Evolutionary conservation across 2,329 filamentous ascomycete genomes (phyloP).

Genomic region (Trichoderma sp.): DNA sequence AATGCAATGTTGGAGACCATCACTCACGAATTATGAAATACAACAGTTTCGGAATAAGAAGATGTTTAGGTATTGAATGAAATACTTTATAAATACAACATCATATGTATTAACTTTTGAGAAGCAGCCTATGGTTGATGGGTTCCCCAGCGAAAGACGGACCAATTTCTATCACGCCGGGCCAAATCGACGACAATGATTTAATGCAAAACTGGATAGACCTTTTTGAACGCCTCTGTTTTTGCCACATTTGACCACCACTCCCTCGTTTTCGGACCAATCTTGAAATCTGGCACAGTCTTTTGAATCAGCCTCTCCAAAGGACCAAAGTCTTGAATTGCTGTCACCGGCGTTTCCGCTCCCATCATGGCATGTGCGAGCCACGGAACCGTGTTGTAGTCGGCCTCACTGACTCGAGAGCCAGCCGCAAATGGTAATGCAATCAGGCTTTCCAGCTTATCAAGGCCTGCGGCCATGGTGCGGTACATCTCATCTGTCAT

Average conservation of each 20-base stretch:
- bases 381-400: slow-evolving; percentile 26
- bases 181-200: not conserved
- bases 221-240: slow-evolving; percentile 17
- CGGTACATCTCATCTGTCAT: slow-evolving; percentile 12
- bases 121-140: not conserved
- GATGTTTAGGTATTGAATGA: not conserved
- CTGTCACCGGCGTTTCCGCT: not conserved
- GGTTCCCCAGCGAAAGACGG: not conserved
- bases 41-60: not conserved
- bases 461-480: slow-evolving; percentile 23
- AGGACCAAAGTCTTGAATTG: not conserved
- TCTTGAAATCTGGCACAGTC: slow-evolving; percentile 6
- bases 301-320: slow-evolving; percentile 6
- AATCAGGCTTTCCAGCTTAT: slow-evolving; percentile 23
- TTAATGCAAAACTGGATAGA: slow-evolving; percentile 21
- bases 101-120: not conserved
- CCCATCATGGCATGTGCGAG: slow-evolving; percentile 26
- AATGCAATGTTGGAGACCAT: not conserved
- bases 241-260: slow-evolving; percentile 20
- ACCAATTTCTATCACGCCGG: not conserved
- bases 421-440: slow-evolving; percentile 26
- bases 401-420: slow-evolving; percentile 24
- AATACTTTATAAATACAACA: not conserved
- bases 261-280: slow-evolving; percentile 12
- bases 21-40: too few species aligned